Conservation (phyloP, 2,329 filamentous ascomycete species). For the Amauroascus verrucosus region DNA sequence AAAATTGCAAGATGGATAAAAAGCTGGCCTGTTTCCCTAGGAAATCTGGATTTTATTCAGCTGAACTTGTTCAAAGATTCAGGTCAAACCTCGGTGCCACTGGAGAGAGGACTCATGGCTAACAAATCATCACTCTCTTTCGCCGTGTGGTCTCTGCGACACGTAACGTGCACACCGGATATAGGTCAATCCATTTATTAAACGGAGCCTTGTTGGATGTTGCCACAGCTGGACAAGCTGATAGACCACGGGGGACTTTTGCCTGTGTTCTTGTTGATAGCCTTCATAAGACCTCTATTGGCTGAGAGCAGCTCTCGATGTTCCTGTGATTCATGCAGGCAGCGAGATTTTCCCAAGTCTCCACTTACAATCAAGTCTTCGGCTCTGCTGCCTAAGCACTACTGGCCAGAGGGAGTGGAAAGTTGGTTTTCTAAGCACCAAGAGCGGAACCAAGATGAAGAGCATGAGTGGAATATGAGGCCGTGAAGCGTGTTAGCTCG, state of each 20-base stretch:
- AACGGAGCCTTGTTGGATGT: not conserved
- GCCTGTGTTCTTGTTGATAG: not conserved
- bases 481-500: not conserved
- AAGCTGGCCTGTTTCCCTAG: not conserved
- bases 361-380: not conserved
- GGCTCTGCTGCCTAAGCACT: not conserved
- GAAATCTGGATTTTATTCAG: not conserved
- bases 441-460: not conserved
- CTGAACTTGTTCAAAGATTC: not conserved
- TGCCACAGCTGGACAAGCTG: not conserved
- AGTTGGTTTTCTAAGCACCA: not conserved
- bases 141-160: not conserved
- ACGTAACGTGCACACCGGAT: not conserved
- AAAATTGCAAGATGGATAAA: not conserved
- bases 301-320: not conserved
- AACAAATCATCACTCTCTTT: not conserved
- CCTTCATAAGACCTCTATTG: not conserved
- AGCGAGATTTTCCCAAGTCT: not conserved
- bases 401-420: not conserved
- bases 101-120: not conserved
- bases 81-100: not conserved
- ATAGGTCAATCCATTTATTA: not conserved
- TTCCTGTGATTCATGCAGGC: not conserved
- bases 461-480: not conserved
- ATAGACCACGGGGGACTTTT: not conserved